These are phyloP conservation scores for Solanum hybrid DNA, from an alignment of 305 asterid species.

Conservation along the genomic window DNA sequence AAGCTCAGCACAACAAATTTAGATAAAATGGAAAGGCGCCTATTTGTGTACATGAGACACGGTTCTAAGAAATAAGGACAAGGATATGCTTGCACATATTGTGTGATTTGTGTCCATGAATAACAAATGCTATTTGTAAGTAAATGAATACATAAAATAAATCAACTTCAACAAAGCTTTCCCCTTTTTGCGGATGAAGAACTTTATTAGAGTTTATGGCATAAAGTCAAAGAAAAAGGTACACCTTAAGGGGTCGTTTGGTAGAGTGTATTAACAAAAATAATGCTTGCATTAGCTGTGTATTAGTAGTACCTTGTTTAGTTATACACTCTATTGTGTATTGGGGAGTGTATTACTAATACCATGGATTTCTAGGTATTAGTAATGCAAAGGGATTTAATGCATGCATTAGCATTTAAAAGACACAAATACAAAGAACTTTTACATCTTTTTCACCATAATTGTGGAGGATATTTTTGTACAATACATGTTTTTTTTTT, in stretches of 20 bases:
- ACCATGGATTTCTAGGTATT: too few species aligned
- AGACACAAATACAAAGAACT: too few species aligned
- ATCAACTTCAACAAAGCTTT: not conserved
- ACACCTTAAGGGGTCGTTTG: not conserved
- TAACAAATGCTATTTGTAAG: not conserved
- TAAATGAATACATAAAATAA: not conserved
- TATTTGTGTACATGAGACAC: not conserved
- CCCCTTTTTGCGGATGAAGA: not conserved
- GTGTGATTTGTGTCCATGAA: not conserved
- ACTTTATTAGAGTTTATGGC: not conserved
- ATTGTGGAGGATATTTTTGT: too few species aligned
- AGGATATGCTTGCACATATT: not conserved
- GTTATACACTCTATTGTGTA: too few species aligned
- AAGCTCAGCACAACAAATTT: not conserved
- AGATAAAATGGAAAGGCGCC: not conserved
- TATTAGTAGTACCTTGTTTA: too few species aligned
- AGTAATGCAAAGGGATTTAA: too few species aligned
- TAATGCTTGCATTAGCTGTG: too few species aligned
- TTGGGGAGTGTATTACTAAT: too few species aligned
- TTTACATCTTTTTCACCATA: too few species aligned
- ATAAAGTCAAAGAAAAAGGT: not conserved
- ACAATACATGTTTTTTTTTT: too few species aligned
- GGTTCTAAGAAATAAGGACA: not conserved
- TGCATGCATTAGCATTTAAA: too few species aligned
- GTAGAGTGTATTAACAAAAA: too few species aligned